Conservation (phyloP, 2,329 filamentous ascomycete species). For the Cladosporium sphaerospermum region DNA sequence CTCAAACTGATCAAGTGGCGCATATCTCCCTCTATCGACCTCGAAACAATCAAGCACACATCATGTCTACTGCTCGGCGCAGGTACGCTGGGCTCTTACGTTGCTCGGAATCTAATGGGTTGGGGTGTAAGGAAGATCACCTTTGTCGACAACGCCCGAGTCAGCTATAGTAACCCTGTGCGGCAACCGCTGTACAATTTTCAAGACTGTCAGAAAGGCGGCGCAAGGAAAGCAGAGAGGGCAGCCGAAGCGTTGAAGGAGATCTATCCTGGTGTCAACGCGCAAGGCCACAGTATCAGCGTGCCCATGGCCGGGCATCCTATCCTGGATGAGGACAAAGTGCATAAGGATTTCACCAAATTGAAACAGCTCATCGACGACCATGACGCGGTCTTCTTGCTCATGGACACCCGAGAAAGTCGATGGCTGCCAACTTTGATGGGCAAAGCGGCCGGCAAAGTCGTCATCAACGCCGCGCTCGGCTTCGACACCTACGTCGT, state of each 20-base stretch:
- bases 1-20: slow-evolving; percentile 99
- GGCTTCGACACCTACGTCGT: slow-evolving; percentile 96
- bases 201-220: slow-evolving; percentile 78
- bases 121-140: slow-evolving; percentile 96
- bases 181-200: slow-evolving; percentile 90
- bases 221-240: slow-evolving; percentile 71
- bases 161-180: slow-evolving; percentile 95
- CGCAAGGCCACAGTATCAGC: slow-evolving; percentile 70
- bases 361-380: slow-evolving; percentile 69
- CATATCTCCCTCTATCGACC: slow-evolving; percentile 78
- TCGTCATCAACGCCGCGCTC: slow-evolving; percentile 92
- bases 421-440: slow-evolving; percentile 95
- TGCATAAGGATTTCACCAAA: slow-evolving; percentile 67
- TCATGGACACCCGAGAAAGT: slow-evolving; percentile 89
- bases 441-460: slow-evolving; percentile 86
- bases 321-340: slow-evolving; percentile 64
- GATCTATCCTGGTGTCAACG: slow-evolving; percentile 87
- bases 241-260: slow-evolving; percentile 74
- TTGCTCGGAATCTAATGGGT: slow-evolving; percentile 83
- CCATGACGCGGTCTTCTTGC: slow-evolving; percentile 89
- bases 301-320: slow-evolving; percentile 96
- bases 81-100: slow-evolving; percentile 88
- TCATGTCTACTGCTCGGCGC: slow-evolving; percentile 88
- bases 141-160: slow-evolving; percentile 86
- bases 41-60: slow-evolving; percentile 82